Evolutionary conservation across 768 basidiomycete species (phyloP).

Genomic region (Cyclocybe aegerita): DNA sequence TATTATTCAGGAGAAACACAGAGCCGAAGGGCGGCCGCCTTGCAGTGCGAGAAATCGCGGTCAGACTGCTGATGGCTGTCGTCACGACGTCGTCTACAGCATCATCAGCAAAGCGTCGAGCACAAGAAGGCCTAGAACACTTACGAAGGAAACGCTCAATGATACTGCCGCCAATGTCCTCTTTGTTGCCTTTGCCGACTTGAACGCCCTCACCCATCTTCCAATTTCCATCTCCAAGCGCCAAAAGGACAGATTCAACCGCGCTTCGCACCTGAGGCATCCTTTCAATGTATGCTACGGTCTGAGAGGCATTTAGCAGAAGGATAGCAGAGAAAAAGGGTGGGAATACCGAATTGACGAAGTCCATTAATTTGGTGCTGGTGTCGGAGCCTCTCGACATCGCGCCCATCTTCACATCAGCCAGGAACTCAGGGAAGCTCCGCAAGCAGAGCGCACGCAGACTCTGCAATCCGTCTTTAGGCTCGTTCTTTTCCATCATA

Average conservation of each 20-base stretch:
- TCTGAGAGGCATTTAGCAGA: conserved; percentile 35
- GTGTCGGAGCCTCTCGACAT: conserved; percentile 56
- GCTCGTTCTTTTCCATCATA: conserved; percentile 56
- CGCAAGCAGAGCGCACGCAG: conserved; percentile 71
- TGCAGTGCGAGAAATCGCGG: conserved; percentile 58
- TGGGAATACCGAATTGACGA: conserved; percentile 44
- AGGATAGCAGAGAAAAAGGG: not conserved
- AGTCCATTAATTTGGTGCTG: conserved; percentile 64
- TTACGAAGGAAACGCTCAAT: conserved; percentile 76
- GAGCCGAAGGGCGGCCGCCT: conserved; percentile 66
- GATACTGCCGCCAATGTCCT: conserved; percentile 57
- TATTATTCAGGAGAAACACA: conserved; percentile 80
- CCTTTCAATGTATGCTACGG: conserved; percentile 65
- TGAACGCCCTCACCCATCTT: conserved; percentile 85
- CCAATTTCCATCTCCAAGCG: conserved; percentile 88
- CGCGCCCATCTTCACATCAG: conserved; percentile 70
- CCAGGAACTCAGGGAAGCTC: conserved; percentile 83
- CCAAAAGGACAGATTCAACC: conserved; percentile 61
- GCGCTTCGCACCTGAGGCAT: conserved; percentile 71
- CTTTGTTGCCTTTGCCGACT: conserved; percentile 42
- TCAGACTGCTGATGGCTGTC: conserved; percentile 60
- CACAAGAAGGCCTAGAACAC: conserved; percentile 24
- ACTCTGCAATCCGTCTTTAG: conserved; percentile 66
- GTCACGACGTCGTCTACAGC: conserved; percentile 70
- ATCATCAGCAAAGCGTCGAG: not conserved